Base-by-base conservation (phyloP, 179 eudicot species). In the Corrigiola litoralis region DNA sequence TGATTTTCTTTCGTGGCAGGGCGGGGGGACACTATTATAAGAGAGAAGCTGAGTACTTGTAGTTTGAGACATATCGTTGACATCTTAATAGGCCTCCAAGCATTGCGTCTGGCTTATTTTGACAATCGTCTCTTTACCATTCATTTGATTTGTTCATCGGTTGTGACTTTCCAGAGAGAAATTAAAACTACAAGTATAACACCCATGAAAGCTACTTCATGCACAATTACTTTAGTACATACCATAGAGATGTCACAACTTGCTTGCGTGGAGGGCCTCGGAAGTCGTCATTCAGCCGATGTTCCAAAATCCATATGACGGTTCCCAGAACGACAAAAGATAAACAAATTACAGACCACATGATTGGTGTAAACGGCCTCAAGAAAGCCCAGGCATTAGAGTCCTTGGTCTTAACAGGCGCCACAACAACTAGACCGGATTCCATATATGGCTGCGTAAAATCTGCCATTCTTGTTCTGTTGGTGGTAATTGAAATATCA, bases 251-350 rank as follows among this genome's bases (percentile, higher is more conserved):
- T 46, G 96, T 89, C 38, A 82, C 79, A 18, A 81, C 46, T 69
- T 89, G 96, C 61, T 72, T 59, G 59, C 67, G 74, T 14, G 94
- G 94, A 1, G 94, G 55, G 45, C 97, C 97, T n/a, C 97, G 74
- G 68, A 90, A 90, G 54, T 90, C 95, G 28, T 90, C 95, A 61
- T 90, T 90, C 11, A 70, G 62, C 45, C 89, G 71, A 74, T 90
- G 97, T 77, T 90, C 97, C 54, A 90, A 68, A 78, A 84, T 74
- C 97, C 97, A 90, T 27, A 90, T 79, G 17, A 90, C 95, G 2
- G 67, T 59, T 14, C 95, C 97, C 38, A 88, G 70, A 63, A 74
- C 52, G 41, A 90, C 57, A 72, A 88, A 90, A 58, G 67, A 80
- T 31, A 78, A 71, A 58, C 81, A 86, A 1, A 77, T 86, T 20